Conservation (phyloP, 495 filamentous ascomycete genomes). For the Daldinia vernicosa region DNA sequence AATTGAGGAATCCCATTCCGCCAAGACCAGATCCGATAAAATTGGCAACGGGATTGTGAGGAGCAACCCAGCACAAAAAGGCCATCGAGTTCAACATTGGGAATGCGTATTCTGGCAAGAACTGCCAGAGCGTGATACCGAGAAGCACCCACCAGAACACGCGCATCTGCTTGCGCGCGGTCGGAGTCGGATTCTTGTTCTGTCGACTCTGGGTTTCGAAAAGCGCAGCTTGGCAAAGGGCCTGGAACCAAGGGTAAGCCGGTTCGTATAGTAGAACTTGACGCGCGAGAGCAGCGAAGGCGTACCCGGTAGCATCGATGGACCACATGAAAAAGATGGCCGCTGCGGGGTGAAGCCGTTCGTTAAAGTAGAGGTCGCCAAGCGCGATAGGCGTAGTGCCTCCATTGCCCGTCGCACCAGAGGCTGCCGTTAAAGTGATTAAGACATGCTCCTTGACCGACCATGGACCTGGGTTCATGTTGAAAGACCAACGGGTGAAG, state of each 20-base stretch:
- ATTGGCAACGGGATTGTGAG: constrained; percentile 63
- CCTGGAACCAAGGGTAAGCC: constrained; percentile 60
- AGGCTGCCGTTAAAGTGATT: constrained; percentile 63
- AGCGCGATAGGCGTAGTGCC: constrained; percentile 61
- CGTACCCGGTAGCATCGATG: constrained; percentile 64
- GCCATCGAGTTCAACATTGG: constrained; percentile 65
- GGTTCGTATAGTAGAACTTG: constrained; percentile 65
- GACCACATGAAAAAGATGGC: constrained; percentile 67
- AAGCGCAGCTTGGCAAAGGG: constrained; percentile 63
- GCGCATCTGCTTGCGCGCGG: constrained; percentile 62
- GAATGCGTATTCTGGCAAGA: constrained; percentile 66
- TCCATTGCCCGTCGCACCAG: constrained; percentile 62
- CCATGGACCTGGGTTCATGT: constrained; percentile 65
- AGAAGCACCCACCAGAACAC: constrained; percentile 62
- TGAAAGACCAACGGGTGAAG: constrained; percentile 59
- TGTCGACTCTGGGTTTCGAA: constrained; percentile 65
- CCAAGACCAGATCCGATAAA: constrained; percentile 66
- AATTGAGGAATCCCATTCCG: constrained; percentile 67
- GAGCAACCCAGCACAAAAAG: constrained; percentile 70
- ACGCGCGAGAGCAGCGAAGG: constrained; percentile 63
- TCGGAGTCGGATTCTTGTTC: constrained; percentile 56
- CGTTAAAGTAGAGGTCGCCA: constrained; percentile 63
- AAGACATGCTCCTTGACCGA: constrained; percentile 67
- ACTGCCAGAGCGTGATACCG: constrained; percentile 65
- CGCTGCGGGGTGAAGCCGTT: constrained; percentile 58